Base-by-base conservation (phyloP, 1,139 yeast genomes). In the Taiozyma sp. region DNA sequence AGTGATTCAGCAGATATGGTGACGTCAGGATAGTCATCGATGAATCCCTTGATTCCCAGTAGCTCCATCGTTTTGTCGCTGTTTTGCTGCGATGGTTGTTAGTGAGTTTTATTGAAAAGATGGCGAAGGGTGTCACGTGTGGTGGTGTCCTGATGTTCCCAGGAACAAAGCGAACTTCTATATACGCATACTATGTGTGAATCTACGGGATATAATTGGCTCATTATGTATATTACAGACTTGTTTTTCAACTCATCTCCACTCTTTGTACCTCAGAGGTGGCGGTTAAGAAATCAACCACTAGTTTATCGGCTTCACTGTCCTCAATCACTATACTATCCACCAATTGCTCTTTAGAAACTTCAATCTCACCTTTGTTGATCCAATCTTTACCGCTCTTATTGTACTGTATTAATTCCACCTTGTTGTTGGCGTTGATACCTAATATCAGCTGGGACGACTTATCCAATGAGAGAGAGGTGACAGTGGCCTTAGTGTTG, bases 401-500 rank as follows among this genome's bases (percentile, higher is more conserved):
- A 16, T 42, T 29, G 41, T 57, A 60, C 42, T 58, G 62, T 5
- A 53, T 46, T 6, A 57, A 13, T 37, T 56, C 57, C 2, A 56
- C 5, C 11, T 50, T 47, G 3, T 45, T 47, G 8, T 41, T 45
- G 2, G 50, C 29, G 10, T 52, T 53, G 4, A 63, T 57, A 3
- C 70, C 64, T n/a, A 70, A 53, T 16, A 76, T 54, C 11, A 75
- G 57, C 35, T 73, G 70, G 4, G 80, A 70, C 1, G 82, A 74
- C 11, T 72, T 73, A 53, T 80, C 85, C n/a, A 77, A 63, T 6
- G 66, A 59, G 40, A 76, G 67, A 48, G 66, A 56, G 40, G 47
- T 46, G 5, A 52, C 48, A n/a, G 47, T 39, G 35, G 48, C 44
- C 19, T 55, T 45, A 30, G 58, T 50, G 30, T 51, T 44, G 22